phyloP scores from a whole-genome alignment of 2,329 filamentous ascomycete species.

The Colletotrichum godetiae region DNA sequence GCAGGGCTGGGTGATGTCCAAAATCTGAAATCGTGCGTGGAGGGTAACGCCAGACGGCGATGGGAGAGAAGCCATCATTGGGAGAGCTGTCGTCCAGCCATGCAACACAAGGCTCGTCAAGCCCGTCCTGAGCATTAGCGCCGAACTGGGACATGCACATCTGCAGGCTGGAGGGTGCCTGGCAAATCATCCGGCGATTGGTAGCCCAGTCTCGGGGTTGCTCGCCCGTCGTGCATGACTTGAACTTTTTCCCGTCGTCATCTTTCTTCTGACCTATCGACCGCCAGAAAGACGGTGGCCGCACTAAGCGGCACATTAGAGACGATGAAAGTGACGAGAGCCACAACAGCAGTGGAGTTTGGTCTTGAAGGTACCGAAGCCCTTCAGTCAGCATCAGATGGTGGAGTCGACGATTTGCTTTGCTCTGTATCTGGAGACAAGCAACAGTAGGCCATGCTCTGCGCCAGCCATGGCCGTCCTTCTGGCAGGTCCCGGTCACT shows the following conservation, averaged over 20 bases:
- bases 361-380: background rate
- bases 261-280: background rate
- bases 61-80: conserved; percentile 7
- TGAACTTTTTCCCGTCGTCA: conserved; percentile 3
- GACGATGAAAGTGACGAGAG: background rate
- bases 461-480: background rate
- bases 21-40: background rate
- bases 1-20: background rate
- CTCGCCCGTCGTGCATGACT: conserved; percentile 30
- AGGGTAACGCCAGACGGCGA: conserved; percentile 2
- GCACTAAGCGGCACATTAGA: conserved; percentile 1
- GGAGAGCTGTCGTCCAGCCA: conserved; percentile 12
- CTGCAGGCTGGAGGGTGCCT: conserved; percentile 29
- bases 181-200: conserved; percentile 24
- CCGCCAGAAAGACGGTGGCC: background rate
- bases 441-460: background rate
- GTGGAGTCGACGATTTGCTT: conserved; percentile 1
- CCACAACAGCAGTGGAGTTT: background rate
- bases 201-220: conserved; percentile 26
- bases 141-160: conserved; percentile 21
- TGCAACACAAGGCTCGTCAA: conserved; percentile 24
- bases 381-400: background rate
- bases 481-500: background rate
- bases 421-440: background rate
- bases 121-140: conserved; percentile 24